phyloP scores from a whole-genome alignment of 2,329 filamentous ascomycete species.

The Boeremia exigua region DNA sequence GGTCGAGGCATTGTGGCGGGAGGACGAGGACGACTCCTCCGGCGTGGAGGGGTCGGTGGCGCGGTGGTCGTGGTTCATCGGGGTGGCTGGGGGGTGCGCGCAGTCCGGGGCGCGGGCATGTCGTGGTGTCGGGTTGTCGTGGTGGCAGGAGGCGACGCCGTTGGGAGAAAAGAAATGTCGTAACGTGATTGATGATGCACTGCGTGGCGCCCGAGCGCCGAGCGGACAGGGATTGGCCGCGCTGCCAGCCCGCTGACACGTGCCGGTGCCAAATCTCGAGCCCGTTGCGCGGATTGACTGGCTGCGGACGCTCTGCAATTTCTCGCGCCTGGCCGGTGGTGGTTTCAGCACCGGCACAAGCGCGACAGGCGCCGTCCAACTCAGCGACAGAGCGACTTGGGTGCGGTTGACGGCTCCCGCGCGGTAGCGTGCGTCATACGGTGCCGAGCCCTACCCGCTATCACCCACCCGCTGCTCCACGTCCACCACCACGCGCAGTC shows the following conservation, averaged over 20 bases:
- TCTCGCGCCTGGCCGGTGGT: neutral
- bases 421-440: slow-evolving; percentile 16
- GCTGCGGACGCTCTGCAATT: neutral
- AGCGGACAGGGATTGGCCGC: slow-evolving; percentile 9
- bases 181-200: slow-evolving; percentile 27
- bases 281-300: neutral
- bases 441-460: slow-evolving; percentile 7
- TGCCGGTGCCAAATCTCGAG: slow-evolving; percentile 4
- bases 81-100: slow-evolving; percentile 21
- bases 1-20: slow-evolving; percentile 33
- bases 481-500: slow-evolving; percentile 4
- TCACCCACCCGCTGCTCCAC: neutral
- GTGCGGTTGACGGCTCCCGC: slow-evolving; percentile 4
- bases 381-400: neutral
- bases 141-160: slow-evolving; percentile 21
- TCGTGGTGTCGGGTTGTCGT: slow-evolving; percentile 28
- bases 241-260: slow-evolving; percentile 12
- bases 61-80: slow-evolving; percentile 41
- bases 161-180: slow-evolving; percentile 18
- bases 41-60: slow-evolving; percentile 28
- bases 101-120: slow-evolving; percentile 34
- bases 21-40: slow-evolving; percentile 30
- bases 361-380: slow-evolving; percentile 9
- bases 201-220: slow-evolving; percentile 16
- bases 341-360: slow-evolving; percentile 6